Conservation (phyloP, 2,329 filamentous ascomycete species). For the Periconia sp. region DNA sequence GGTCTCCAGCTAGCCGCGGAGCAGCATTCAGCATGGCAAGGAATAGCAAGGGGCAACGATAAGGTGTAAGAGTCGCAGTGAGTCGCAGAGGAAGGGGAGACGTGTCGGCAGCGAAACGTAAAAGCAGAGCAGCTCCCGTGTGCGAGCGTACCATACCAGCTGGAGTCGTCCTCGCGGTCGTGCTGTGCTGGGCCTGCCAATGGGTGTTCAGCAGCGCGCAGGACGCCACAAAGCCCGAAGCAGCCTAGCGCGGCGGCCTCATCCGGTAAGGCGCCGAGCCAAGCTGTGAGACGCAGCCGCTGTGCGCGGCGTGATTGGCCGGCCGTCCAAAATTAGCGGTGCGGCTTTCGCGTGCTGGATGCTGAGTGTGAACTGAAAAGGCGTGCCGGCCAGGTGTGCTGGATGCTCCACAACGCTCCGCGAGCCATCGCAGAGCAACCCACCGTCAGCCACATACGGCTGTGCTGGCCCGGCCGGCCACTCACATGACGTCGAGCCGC, state of each 20-base stretch:
- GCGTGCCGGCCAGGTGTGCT: constrained; percentile 29
- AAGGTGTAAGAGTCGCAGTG: constrained; percentile 40
- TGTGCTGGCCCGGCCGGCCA: constrained; percentile 40
- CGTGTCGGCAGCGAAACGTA: constrained; percentile 28
- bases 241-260: constrained; percentile 26
- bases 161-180: constrained; percentile 32
- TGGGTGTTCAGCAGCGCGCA: constrained; percentile 33
- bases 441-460: constrained; percentile 45
- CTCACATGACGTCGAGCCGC: constrained; percentile 35
- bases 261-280: constrained; percentile 34
- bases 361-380: constrained; percentile 36
- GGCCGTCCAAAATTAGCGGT: constrained; percentile 35
- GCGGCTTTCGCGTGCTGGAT: constrained; percentile 37
- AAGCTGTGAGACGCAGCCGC: constrained; percentile 25
- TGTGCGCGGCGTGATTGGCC: constrained; percentile 33
- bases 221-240: constrained; percentile 32
- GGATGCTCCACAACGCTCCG: constrained; percentile 32
- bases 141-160: constrained; percentile 35
- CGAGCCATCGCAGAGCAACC: constrained; percentile 21
- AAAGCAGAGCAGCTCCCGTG: constrained; percentile 31
- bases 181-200: constrained; percentile 32
- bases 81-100: constrained; percentile 13
- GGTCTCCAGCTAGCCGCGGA: constrained; percentile 40
- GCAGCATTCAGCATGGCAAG: constrained; percentile 43
- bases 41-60: constrained; percentile 30